Evolutionary conservation across 1,139 yeast species (phyloP), one percentile per base, ranked within the genome.

Genomic region (Candida dubliniensis): DNA sequence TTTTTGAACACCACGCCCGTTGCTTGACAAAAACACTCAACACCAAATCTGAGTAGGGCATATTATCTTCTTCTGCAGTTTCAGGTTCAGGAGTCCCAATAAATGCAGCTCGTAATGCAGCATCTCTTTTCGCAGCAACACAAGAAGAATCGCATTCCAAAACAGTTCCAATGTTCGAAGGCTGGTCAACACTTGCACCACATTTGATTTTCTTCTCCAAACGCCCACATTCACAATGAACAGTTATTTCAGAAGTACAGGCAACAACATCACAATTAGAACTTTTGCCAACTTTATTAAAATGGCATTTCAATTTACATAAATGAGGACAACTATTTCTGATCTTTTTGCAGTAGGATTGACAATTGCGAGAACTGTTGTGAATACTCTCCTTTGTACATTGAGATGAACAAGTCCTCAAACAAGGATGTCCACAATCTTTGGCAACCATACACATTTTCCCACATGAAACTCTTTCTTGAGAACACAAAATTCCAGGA

Each of bases 141-240:
- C 97, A 90, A n/a, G 76, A 77, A 8, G 82, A 87, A 56, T 84
- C 86, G 67, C 96, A 87, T 27, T 70, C 76, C 36, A 84, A 52
- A 1, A 56, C 50, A 2, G 64, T 54, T 8, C 71, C 68, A 45
- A 73, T 69, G 4, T 46, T 54, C 4, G 71, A 53, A 1, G 59
- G 50, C 3, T 48, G 58, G 30, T 52, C 56, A 1, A 60, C 50
- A n/a, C 71, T 63, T 10, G 83, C 79, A 18, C 79, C 82, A 65
- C 95, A 86, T 12, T 72, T 60, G 3, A 77, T 69, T 26, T 61
- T 64, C 40, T 67, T 67, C 7, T 61, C 55, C 15, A 74, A 61
- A 51, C 84, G 67, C 0, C 90, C 90, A 67, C 96, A 89, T 12
- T 63, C 69, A 62, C 96, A 90, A 1, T 60, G 53, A 0, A 85